Evolutionary conservation across 2,329 filamentous ascomycete species (phyloP).

Genomic region (Phialophora tarda): DNA sequence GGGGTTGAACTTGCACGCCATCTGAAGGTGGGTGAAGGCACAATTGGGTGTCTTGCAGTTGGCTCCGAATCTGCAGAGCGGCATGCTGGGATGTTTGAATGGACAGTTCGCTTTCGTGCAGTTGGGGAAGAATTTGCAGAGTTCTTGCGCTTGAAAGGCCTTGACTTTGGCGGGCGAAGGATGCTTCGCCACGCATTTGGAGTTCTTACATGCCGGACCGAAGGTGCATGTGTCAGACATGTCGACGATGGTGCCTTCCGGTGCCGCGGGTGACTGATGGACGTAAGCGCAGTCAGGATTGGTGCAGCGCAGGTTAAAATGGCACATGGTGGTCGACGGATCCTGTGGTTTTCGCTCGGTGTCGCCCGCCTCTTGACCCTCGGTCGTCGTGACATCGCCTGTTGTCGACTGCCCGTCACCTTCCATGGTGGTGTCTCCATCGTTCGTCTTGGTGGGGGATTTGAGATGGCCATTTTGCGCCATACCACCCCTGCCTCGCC

Average conservation of each 20-base stretch:
- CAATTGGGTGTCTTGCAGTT: constrained; percentile 82
- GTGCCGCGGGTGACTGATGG: constrained; percentile 90
- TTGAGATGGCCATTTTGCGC: constrained; percentile 36
- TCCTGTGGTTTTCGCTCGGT: constrained; percentile 56
- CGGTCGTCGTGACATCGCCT: constrained; percentile 48
- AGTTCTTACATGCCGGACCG: constrained; percentile 92
- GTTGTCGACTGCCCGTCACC: constrained; percentile 35
- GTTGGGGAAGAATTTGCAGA: constrained; percentile 91
- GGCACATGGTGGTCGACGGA: constrained; percentile 74
- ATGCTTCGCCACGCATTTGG: constrained; percentile 89
- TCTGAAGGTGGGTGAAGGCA: constrained; percentile 86
- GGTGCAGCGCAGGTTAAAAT: constrained; percentile 85
- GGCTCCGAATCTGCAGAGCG: constrained; percentile 86
- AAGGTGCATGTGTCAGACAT: constrained; percentile 80
- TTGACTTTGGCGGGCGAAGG: constrained; percentile 84
- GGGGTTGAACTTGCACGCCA: constrained; percentile 86
- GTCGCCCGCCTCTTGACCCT: constrained; percentile 61
- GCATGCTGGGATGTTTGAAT: constrained; percentile 87
- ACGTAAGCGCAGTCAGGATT: constrained; percentile 91
- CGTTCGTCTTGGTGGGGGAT: constrained; percentile 22
- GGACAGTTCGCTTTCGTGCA: constrained; percentile 86
- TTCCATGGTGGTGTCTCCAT: constrained; percentile 34
- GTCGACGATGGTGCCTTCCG: constrained; percentile 77
- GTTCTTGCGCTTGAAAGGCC: constrained; percentile 79
- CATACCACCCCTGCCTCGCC: constrained; percentile 34